Base-by-base conservation (phyloP, 1,284 basidiomycete genomes). In the Ceratobasidium sp. region DNA sequence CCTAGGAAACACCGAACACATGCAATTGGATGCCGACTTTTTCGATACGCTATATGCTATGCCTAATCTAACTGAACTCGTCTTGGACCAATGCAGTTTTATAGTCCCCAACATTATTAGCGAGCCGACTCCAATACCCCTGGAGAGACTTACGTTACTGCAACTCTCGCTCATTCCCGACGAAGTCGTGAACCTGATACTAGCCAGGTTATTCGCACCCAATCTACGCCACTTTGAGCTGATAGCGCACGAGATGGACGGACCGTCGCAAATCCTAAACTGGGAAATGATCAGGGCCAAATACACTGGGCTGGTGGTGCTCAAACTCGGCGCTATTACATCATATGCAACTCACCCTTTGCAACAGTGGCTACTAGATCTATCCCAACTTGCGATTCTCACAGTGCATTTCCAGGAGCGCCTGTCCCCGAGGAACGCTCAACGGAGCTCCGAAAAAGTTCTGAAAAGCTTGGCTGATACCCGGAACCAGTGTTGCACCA, bases 81-180 rank as follows among this genome's bases (percentile, higher is more conserved):
- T 54, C 23, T 44, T 64, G 19, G 60, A 64, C 25, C 60, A 64
- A 19, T 64, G 60, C 39, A 23, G 23, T 2, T 64, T 64, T 36
- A 9, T 64, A 13, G 25, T 52, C 9, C 60, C 60, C 11, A 27
- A 21, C 16, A 39, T 25, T 8, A 39, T 19, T 13, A 49, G 7
- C 19, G 50, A 54, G 2, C 16, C 30, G 1, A 16, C 50, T 29
- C 8, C n/a, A 2, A 44, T 64, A 36, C 5, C 16, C 27, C 60
- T 64, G 8, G 39, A 33, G 9, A 52, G 53, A 21, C 50, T 64
- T 8, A 29, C 3, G 11, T 14, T 29, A 27, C 14, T 64, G 13
- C 47, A 64, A 27, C 16, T 64, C 27, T 64, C 50, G 16, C 27
- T 53, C 19, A 54, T 64, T n/a, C 60, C 60, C 3, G 60, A 64